Percentiles rank a stretch among this genome's conserved stretches.
These are phyloP conservation scores for Paramarasmius palmivorus DNA, from an alignment of 1,284 basidiomycete genomes.

Conservation along the genomic window DNA sequence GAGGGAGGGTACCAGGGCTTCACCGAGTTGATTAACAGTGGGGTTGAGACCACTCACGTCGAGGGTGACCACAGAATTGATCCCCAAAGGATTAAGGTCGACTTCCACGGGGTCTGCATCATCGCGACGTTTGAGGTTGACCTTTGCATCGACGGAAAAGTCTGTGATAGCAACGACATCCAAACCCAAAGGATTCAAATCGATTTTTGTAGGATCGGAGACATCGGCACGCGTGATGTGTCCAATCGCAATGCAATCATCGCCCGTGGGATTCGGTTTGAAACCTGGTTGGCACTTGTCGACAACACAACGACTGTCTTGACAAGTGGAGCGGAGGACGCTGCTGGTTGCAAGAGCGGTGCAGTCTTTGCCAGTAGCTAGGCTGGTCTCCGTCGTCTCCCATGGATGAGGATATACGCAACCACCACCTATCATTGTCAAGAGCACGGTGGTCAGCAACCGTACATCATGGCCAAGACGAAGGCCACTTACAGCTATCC, in stretches of 20 bases:
- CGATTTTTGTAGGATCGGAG: neutral
- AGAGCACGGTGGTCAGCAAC: neutral
- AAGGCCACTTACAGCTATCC: slow-evolving; percentile 19
- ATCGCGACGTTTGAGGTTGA: too few relatives aligned
- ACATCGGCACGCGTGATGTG: neutral
- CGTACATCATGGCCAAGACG: neutral
- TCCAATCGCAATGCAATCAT: slow-evolving; percentile 5
- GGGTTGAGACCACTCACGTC: too few relatives aligned
- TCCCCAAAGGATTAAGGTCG: too few relatives aligned
- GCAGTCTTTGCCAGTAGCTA: slow-evolving; percentile 17
- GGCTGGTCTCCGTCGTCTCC: neutral
- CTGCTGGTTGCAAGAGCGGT: slow-evolving; percentile 8
- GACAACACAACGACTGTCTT: slow-evolving; percentile 16
- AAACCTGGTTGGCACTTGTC: slow-evolving; percentile 11
- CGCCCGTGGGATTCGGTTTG: neutral
- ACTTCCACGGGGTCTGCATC: too few relatives aligned
- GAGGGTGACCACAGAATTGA: too few relatives aligned
- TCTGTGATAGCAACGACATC: too few relatives aligned
- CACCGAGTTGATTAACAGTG: too few relatives aligned
- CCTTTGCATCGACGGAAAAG: too few relatives aligned
- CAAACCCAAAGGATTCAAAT: neutral
- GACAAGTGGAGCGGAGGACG: slow-evolving; percentile 14
- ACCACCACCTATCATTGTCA: slow-evolving; percentile 20
- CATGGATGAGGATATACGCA: slow-evolving; percentile 18
- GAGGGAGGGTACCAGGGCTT: too few relatives aligned